Evolutionary conservation across 192 early-diverging fungal species (phyloP), one percentile per base, ranked within the genome.

Genomic region (Podochytrium sp.): DNA sequence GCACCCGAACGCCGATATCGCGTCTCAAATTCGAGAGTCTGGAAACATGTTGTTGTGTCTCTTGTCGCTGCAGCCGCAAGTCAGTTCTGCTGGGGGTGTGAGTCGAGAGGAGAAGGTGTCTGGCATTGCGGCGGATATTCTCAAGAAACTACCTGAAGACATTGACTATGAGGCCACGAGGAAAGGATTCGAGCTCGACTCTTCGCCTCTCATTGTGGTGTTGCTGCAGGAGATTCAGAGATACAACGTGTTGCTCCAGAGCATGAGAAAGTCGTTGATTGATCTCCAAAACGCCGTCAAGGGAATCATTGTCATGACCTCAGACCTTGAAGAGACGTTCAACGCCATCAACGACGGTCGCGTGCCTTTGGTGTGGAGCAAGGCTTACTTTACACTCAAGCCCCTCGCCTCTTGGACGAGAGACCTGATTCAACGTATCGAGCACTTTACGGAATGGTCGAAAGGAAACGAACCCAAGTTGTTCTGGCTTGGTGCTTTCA

Each of bases 1-100:
- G 77, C 87, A 89, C 75, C 80, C 86, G 30, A 89, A 89, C 71
- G 87, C 87, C 3, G 87, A 89, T 71, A 89, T 89, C 57, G 83
- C 86, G 2, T 81, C 77, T 59, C 87, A 89, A 71, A 89, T 89
- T 60, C 40, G 75, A 71, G 86, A 89, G 66, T 86, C 86, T 3
- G 76, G 50, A 42, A 80, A 73, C 33, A 83, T 89, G 34, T 72
- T 89, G 32, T 65, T 78, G 42, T 81, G 68, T 10, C 76, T 89
- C 4, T 56, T 89, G 12, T 86, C 84, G 0, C 78, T 89, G 25
- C 82, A 84, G 63, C 87, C 87, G 0, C 86, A 88, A 78, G 71
- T 84, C 35, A 63, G 78, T 16, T 56, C 76, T 30, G 65, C 67
- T 40, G 69, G 69, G 1, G 80, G 82, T 20, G 66, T 64, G 7